phyloP scores from a whole-genome alignment of 2,329 filamentous ascomycete genomes.

The Chrysosporium keratinophilum region DNA sequence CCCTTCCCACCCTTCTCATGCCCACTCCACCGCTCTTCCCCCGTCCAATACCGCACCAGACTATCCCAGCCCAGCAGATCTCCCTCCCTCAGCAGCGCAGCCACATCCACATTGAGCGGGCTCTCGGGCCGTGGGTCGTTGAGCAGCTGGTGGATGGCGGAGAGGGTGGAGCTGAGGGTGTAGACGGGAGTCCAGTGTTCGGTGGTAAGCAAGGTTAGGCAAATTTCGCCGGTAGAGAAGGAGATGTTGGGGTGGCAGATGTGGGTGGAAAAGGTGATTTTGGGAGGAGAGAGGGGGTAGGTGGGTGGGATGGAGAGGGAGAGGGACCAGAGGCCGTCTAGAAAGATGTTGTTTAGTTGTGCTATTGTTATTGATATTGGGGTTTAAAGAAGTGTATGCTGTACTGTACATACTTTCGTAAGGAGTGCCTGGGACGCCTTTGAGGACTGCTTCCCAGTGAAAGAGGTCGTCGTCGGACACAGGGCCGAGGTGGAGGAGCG shows the following conservation, averaged over 20 bases:
- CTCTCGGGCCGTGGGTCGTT: slow-evolving; percentile 38
- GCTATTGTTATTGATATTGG: background rate
- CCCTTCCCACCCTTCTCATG: slow-evolving; percentile 13
- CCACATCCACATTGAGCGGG: slow-evolving; percentile 41
- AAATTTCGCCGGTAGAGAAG: slow-evolving; percentile 75
- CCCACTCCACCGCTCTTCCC: slow-evolving; percentile 38
- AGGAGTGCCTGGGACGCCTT: slow-evolving; percentile 47
- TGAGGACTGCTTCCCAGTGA: slow-evolving; percentile 51
- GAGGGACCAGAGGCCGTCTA: slow-evolving; percentile 75
- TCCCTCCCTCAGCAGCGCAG: slow-evolving; percentile 36
- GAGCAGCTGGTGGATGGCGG: slow-evolving; percentile 39
- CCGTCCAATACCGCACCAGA: slow-evolving; percentile 39
- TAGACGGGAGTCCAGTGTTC: slow-evolving; percentile 76
- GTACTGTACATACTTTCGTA: slow-evolving; percentile 48
- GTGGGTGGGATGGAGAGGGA: slow-evolving; percentile 61
- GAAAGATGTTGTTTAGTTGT: too few species aligned
- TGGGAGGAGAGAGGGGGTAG: slow-evolving; percentile 71
- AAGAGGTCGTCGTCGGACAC: slow-evolving; percentile 48
- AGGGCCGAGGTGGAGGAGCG: slow-evolving; percentile 47
- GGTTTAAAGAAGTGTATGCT: too few species aligned
- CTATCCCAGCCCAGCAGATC: slow-evolving; percentile 39
- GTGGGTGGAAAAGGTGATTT: slow-evolving; percentile 69
- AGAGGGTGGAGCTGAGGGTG: slow-evolving; percentile 49
- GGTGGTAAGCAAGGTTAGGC: slow-evolving; percentile 69
- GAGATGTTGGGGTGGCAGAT: slow-evolving; percentile 76